Percentiles rank a stretch among this genome's conserved stretches.
Conservation (phyloP, 2,329 filamentous ascomycete genomes). For the Penicillium thymicola region DNA sequence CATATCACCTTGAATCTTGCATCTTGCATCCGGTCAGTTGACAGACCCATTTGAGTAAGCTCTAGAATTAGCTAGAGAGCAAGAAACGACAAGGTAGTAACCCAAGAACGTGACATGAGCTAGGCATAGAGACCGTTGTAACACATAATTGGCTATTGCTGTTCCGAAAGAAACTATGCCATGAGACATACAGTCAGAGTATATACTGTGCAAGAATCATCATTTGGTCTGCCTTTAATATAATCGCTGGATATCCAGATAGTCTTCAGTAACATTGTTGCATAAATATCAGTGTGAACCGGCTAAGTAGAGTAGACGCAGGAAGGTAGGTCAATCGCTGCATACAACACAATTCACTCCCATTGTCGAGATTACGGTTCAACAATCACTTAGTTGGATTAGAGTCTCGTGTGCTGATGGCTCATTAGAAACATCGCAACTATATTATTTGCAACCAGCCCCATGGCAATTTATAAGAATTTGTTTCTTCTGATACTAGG, state of each 20-base stretch:
- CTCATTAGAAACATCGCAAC: background rate
- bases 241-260: background rate
- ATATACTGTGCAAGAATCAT: background rate
- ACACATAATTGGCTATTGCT: background rate
- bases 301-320: no score
- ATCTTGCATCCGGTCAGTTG: background rate
- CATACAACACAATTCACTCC: background rate
- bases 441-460: background rate
- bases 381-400: background rate
- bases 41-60: background rate
- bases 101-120: background rate
- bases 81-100: background rate
- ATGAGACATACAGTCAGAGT: background rate
- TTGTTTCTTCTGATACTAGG: background rate
- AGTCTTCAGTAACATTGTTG: background rate
- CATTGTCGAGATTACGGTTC: background rate
- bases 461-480: background rate
- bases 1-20: background rate
- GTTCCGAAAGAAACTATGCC: background rate
- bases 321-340: background rate
- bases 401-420: background rate
- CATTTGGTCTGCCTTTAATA: background rate
- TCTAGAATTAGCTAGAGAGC: background rate
- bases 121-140: background rate
- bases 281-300: background rate